phyloP scores from a whole-genome alignment of 352 stramenopile genomes.

The Phytophthora chlamydospora region DNA sequence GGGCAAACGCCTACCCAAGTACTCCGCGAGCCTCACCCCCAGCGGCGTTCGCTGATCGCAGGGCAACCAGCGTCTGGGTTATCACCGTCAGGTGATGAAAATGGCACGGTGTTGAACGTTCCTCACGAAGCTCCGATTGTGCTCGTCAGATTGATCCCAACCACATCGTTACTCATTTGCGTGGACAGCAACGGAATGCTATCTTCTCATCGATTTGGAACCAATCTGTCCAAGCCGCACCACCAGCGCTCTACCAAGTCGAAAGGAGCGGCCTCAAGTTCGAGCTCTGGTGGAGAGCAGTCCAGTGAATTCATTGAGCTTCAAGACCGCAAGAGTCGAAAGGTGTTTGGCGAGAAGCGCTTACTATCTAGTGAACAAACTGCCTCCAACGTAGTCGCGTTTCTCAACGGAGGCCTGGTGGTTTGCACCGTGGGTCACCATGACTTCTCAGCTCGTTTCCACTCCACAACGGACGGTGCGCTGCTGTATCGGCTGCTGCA shows the following conservation, averaged over 20 bases:
- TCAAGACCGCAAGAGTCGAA: conserved; percentile 71
- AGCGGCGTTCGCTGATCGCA: conserved; percentile 35
- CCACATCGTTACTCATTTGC: conserved; percentile 64
- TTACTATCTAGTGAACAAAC: conserved; percentile 35
- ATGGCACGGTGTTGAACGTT: conserved; percentile 40
- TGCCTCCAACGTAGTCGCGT: conserved; percentile 42
- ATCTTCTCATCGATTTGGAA: conserved; percentile 73
- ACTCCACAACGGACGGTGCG: conserved; percentile 70
- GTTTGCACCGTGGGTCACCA: conserved; percentile 74
- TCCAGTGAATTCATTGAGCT: conserved; percentile 57
- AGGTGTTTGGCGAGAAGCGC: conserved; percentile 54
- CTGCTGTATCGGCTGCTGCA: conserved; percentile 77
- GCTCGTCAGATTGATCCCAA: conserved; percentile 52
- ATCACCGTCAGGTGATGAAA: conserved; percentile 7
- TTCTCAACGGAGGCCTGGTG: conserved; percentile 61
- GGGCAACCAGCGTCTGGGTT: conserved; percentile 4
- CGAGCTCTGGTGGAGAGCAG: conserved; percentile 28
- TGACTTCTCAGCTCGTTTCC: conserved; percentile 80
- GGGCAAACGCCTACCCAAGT: conserved; percentile 98
- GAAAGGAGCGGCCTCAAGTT: conserved; percentile 11
- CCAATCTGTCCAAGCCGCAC: conserved; percentile 54
- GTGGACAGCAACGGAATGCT: conserved; percentile 71
- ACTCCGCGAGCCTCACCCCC: conserved; percentile 87
- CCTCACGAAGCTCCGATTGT: conserved; percentile 71
- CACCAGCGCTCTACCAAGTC: conserved; percentile 18